A percentile compares a stretch with the other conserved stretches of the same genome.
phyloP scores from a whole-genome alignment of 352 stramenopile species.

The Pythium volutum region DNA sequence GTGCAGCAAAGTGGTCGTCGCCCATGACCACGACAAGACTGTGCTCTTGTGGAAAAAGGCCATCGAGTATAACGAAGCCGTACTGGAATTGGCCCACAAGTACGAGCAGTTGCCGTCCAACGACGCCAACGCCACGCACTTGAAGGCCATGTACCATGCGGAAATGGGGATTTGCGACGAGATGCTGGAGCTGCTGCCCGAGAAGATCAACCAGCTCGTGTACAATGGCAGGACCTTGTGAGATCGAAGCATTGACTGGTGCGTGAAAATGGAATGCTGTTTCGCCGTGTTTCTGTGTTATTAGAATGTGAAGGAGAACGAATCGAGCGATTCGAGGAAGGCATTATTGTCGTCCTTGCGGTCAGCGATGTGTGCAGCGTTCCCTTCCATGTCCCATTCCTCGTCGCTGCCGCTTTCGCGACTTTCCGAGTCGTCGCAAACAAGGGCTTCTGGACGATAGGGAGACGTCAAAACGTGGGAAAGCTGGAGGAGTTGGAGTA shows the following conservation, averaged over 20 bases:
- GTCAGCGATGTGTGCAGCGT: neutral
- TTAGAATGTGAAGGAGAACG: neutral
- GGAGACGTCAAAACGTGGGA: conserved; percentile 92
- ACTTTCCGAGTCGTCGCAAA: neutral
- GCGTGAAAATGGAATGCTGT: neutral
- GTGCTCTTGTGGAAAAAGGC: conserved; percentile 58
- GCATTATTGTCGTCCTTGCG: conserved; percentile 2
- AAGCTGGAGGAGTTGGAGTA: conserved; percentile 90
- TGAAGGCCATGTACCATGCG: conserved; percentile 41
- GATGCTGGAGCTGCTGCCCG: conserved; percentile 60
- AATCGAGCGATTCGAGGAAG: conserved; percentile 5
- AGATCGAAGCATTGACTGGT: neutral
- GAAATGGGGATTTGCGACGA: conserved; percentile 61
- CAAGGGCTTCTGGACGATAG: conserved; percentile 30
- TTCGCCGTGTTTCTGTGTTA: too few relatives aligned
- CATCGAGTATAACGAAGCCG: conserved; percentile 45
- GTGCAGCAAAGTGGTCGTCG: conserved; percentile 53
- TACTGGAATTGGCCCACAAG: conserved; percentile 39
- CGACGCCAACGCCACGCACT: conserved; percentile 15
- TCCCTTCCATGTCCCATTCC: neutral
- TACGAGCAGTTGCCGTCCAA: conserved; percentile 29
- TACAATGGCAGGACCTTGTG: conserved; percentile 61
- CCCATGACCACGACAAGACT: conserved; percentile 42
- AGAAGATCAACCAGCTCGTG: conserved; percentile 80
- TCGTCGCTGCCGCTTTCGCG: neutral